Base-by-base conservation (phyloP, 1,139 yeast genomes). In the Saccharomyces hybrid region DNA sequence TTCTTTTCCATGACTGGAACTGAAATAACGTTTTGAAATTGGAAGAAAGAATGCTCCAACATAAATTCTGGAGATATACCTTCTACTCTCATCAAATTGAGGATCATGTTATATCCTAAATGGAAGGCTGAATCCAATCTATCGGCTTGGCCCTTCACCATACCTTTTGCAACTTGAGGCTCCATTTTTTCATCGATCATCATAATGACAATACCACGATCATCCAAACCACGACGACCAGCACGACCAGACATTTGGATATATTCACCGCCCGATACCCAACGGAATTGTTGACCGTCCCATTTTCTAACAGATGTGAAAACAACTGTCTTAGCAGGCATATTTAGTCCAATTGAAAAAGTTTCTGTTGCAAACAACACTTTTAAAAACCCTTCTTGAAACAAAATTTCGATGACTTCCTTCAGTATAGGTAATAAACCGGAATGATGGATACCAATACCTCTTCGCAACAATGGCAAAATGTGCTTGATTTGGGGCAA, bases 201-300 rank as follows among this genome's bases (percentile, higher is more conserved):
- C 88, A 95, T 87, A 64, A 95, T 93, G 54, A 95, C 99, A 70
- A 93, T 91, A 74, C 99, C 99, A 69, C 98, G 85, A 69, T 93
- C 97, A 78, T 95, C 99, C 62, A 95, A 80, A 66, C 99, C 99
- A 79, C 99, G 88, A 78, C 99, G 91, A 66, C 99, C 99, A 16
- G 99, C 99, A 75, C 99, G 85, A 60, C 99, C 99, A 47, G 97
- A 88, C 99, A 93, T 93, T 75, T 95, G 99, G 65, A 93, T 95
- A 72, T 93, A 95, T 73, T 95, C 99, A 75, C 99, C 99, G 57
- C 98, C 98, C 55, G 96, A 88, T 46, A 95, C 96, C 98, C 98
- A 93, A 73, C 99, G 83, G 76, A 91, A 90, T 27, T 93, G 95
- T 58, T 82, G 84, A 65, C 99, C 99, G 72, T 95, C 99, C 96